These are phyloP conservation scores for Arabidopsis suecica DNA, from an alignment of 345 rosid species.

Conservation along the genomic window DNA sequence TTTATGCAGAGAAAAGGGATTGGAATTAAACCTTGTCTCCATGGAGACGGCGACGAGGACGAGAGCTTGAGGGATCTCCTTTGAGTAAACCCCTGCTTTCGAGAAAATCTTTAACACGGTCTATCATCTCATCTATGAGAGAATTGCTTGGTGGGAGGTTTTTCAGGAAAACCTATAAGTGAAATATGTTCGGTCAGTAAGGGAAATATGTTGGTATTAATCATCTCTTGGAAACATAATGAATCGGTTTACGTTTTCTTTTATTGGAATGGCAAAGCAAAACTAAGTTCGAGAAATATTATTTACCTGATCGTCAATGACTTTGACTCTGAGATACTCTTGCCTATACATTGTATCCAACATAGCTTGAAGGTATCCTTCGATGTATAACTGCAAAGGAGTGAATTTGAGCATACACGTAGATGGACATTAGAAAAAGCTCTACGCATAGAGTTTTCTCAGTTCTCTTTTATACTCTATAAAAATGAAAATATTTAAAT, in stretches of 20 bases:
- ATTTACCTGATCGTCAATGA: slow-evolving; percentile 82
- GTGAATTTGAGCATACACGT: slow-evolving; percentile 17
- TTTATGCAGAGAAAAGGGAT: slow-evolving; percentile 1
- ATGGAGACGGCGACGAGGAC: slow-evolving; percentile 65
- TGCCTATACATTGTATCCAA: slow-evolving; percentile 84
- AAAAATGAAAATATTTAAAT: not conserved
- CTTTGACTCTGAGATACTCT: slow-evolving; percentile 92
- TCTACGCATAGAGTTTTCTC: slow-evolving; percentile 1
- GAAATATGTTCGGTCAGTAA: slow-evolving; percentile 26
- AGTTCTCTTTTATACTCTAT: slow-evolving; percentile 10
- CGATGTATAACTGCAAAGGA: slow-evolving; percentile 77
- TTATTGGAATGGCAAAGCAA: not conserved
- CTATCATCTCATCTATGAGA: slow-evolving; percentile 84
- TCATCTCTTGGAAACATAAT: not conserved
- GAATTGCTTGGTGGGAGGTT: slow-evolving; percentile 92
- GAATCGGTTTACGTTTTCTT: not conserved
- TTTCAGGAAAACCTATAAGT: slow-evolving; percentile 75
- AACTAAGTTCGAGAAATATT: not conserved
- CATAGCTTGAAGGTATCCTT: slow-evolving; percentile 98
- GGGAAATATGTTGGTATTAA: not conserved
- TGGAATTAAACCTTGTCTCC: slow-evolving; percentile 66
- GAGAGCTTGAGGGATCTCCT: slow-evolving; percentile 82
- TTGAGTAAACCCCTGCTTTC: slow-evolving; percentile 81
- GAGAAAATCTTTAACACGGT: slow-evolving; percentile 88
- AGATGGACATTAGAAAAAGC: slow-evolving; percentile 4